Base-by-base conservation (phyloP, 2,329 filamentous ascomycete species). In the Epichloe festucae region DNA sequence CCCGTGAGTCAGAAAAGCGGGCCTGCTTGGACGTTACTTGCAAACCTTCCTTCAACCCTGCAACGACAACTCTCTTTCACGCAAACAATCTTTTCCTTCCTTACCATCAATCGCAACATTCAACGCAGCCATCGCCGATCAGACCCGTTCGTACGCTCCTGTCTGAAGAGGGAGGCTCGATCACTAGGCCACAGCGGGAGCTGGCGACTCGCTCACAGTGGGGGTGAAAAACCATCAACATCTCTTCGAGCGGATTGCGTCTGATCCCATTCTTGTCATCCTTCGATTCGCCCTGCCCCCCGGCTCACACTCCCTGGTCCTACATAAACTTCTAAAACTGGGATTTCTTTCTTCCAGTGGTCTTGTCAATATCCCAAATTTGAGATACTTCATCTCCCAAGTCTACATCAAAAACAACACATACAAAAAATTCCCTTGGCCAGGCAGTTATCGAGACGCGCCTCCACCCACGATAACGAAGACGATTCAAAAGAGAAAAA, bases 1-100 rank as follows among this genome's bases (percentile, higher is more conserved):
- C 31, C n/a, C 4, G 40, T 39, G 34, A 48, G 15, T 34, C 21
- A 36, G 19, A 50, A 45, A 46, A 53, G 48, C 48, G 52, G 52
- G 45, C 27, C 31, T 15, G 15, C 12, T 12, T 41, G 43, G 55
- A 60, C 58, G 58, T 60, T 58, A 60, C 57, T 55, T 46, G 49
- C 19, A 43, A 47, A 45, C 44, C 44, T 49, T 36, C 17, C n/a
- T 39, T n/a, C 42, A 19, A 49, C 11, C n/a, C n/a, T 34, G n/a
- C 27, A n/a, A 1, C 38, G 17, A 19, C 46, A 6, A 6, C 31
- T 4, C 11, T 10, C 27, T 27, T 43, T 19, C 36, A 17, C 36
- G 34, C 14, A 42, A 36, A 17, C 38, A 46, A 14, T 23, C 19
- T 38, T 40, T 19, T 44, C 17, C 19, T 43, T 38, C 31, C 21